phyloP scores from a whole-genome alignment of 352 stramenopile genomes.

The Phytophthora nicotianae region DNA sequence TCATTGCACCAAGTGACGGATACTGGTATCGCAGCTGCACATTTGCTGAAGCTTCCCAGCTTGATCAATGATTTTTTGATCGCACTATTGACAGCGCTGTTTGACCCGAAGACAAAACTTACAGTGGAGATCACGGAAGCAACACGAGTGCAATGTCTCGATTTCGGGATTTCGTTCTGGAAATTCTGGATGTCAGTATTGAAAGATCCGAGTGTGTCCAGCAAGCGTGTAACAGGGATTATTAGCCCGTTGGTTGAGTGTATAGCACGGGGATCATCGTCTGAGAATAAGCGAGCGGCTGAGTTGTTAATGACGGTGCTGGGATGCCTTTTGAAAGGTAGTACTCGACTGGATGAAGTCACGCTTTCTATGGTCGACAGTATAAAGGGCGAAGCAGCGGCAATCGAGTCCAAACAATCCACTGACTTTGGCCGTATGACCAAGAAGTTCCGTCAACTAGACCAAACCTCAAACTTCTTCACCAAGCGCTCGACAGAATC shows the following conservation, averaged over 20 bases:
- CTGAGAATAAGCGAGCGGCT: conserved; percentile 67
- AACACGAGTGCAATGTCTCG: conserved; percentile 65
- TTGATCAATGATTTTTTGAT: conserved; percentile 81
- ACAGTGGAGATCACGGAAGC: conserved; percentile 47
- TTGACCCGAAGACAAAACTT: conserved; percentile 28
- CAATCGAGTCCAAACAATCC: conserved; percentile 68
- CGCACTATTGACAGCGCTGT: conserved; percentile 52
- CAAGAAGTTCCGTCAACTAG: conserved; percentile 70
- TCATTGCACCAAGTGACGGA: conserved; percentile 38
- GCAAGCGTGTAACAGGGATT: conserved; percentile 58
- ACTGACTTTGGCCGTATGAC: conserved; percentile 71
- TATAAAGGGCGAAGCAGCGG: conserved; percentile 49
- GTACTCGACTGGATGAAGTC: conserved; percentile 57
- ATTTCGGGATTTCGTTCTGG: conserved; percentile 80
- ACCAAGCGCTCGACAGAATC: conserved; percentile 37
- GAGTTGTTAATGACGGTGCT: conserved; percentile 75
- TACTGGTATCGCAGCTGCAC: conserved; percentile 32
- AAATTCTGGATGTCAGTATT: conserved; percentile 67
- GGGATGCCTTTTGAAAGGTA: conserved; percentile 51
- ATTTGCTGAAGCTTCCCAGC: conserved; percentile 69
- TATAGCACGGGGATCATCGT: conserved; percentile 46
- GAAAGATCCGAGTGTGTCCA: conserved; percentile 52
- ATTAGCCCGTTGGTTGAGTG: conserved; percentile 62
- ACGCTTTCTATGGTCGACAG: conserved; percentile 54
- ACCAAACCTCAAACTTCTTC: conserved; percentile 62